These are phyloP conservation scores for Barnettozyma populi DNA, from an alignment of 805 yeast species.

Conservation along the genomic window DNA sequence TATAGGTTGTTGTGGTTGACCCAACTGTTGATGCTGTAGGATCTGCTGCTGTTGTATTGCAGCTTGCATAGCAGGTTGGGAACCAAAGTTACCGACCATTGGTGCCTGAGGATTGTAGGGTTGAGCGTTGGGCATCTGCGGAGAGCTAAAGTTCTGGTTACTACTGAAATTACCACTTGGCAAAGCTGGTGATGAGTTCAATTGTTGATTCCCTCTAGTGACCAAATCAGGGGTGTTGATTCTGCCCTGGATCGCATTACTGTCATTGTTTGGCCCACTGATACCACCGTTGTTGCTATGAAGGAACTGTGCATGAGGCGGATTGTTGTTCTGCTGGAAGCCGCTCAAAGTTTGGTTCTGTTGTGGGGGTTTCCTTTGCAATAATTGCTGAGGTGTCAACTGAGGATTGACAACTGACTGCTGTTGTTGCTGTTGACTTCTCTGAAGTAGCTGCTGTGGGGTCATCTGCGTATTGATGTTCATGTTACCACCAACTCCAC, in stretches of 20 bases:
- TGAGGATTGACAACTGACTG: constrained; percentile 9
- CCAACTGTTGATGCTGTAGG: constrained; percentile 3
- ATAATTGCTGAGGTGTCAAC: constrained; percentile 23
- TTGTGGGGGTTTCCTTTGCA: constrained; percentile 24
- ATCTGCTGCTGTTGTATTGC: not conserved
- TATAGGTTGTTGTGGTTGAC: not conserved
- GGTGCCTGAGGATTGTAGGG: constrained; percentile 5
- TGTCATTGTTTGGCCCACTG: not conserved
- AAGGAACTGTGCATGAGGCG: constrained; percentile 7
- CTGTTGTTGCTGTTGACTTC: constrained; percentile 25
- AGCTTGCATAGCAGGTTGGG: constrained; percentile 1
- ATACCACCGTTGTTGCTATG: not conserved
- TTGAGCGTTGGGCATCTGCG: constrained; percentile 9
- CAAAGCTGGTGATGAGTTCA: constrained; percentile 9
- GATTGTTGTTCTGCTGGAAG: constrained; percentile 2
- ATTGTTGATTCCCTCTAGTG: not conserved
- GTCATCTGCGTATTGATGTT: constrained; percentile 20
- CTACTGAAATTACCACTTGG: constrained; percentile 4
- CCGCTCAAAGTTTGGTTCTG: constrained; percentile 6
- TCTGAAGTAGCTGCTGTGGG: constrained; percentile 24
- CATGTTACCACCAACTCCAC: not conserved
- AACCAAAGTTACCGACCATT: constrained; percentile 5
- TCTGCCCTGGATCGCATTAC: constrained; percentile 3
- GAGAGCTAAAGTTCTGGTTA: constrained; percentile 10
- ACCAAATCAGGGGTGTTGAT: constrained; percentile 10